Conservation (phyloP, 2,329 filamentous ascomycete genomes). For the Huntiella moniliformis region DNA sequence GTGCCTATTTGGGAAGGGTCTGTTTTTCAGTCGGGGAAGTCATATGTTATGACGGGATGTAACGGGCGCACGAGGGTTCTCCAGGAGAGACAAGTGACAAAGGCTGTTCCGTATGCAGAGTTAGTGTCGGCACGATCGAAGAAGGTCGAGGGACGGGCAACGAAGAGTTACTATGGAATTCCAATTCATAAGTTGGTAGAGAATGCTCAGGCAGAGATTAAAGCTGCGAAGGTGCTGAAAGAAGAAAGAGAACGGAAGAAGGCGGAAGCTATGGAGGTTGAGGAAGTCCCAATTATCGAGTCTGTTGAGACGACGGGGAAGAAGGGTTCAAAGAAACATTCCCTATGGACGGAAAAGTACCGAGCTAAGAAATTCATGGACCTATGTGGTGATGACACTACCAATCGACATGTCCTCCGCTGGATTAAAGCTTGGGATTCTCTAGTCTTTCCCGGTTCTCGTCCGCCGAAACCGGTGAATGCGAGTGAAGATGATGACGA, state of each 20-base stretch:
- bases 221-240: conserved; percentile 13
- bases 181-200: conserved; percentile 73
- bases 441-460: conserved; percentile 71
- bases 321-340: conserved; percentile 26
- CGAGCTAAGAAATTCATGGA: conserved; percentile 82
- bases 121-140: conserved; percentile 50
- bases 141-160: conserved; percentile 47
- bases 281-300: conserved; percentile 15
- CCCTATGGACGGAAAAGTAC: conserved; percentile 96
- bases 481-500: conserved; percentile 35
- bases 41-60: conserved; percentile 32
- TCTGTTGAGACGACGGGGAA: conserved; percentile 22
- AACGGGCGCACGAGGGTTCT: conserved; percentile 38
- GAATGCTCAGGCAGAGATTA: conserved; percentile 43
- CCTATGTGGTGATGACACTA: conserved; percentile 82
- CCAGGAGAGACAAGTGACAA: conserved; percentile 29
- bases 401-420: conserved; percentile 71
- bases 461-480: conserved; percentile 23
- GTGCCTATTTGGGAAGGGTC: conserved; percentile 9
- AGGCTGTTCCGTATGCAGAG: conserved; percentile 39
- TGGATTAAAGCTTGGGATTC: conserved; percentile 94
- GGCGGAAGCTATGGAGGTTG: background rate
- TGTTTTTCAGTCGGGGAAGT: conserved; percentile 14
- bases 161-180: conserved; percentile 73
- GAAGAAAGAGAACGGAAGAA: conserved; percentile 1